These are phyloP conservation scores for Tilletia caries DNA, from an alignment of 1,284 basidiomycete species.

Conservation along the genomic window DNA sequence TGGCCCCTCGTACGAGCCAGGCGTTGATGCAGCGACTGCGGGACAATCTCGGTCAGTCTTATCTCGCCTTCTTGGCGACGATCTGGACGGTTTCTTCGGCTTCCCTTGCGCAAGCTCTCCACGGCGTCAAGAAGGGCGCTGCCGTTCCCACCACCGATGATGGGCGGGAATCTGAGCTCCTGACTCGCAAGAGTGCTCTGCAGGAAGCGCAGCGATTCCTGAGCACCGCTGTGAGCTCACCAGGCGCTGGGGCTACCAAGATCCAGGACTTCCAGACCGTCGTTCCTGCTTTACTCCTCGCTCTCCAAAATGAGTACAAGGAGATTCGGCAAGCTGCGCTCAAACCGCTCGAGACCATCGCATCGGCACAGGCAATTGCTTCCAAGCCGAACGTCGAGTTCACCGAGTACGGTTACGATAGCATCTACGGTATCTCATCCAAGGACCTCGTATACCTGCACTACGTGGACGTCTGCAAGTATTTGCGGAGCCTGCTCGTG, in stretches of 20 bases:
- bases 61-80: constrained; percentile 75
- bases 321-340: constrained; percentile 65
- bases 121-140: background rate
- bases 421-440: constrained; percentile 70
- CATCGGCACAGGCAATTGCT: constrained; percentile 55
- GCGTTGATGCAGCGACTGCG: constrained; percentile 59
- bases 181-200: constrained; percentile 68
- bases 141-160: too few species aligned
- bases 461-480: constrained; percentile 67
- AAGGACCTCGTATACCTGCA: constrained; percentile 70
- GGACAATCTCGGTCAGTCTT: constrained; percentile 66
- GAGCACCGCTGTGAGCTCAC: too few species aligned
- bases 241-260: background rate
- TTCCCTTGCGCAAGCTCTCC: constrained; percentile 6
- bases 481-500: constrained; percentile 62
- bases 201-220: constrained; percentile 61
- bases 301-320: constrained; percentile 62
- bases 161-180: too few species aligned
- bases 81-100: constrained; percentile 59
- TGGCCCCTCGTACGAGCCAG: constrained; percentile 1
- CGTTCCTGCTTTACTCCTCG: constrained; percentile 71
- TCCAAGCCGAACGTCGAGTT: constrained; percentile 39
- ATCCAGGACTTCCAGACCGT: constrained; percentile 75
- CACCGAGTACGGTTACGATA: constrained; percentile 64
- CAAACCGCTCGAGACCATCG: constrained; percentile 62